Evolutionary conservation across 116 monocot species (phyloP).

Genomic region (Papilionanthe hybrid): DNA sequence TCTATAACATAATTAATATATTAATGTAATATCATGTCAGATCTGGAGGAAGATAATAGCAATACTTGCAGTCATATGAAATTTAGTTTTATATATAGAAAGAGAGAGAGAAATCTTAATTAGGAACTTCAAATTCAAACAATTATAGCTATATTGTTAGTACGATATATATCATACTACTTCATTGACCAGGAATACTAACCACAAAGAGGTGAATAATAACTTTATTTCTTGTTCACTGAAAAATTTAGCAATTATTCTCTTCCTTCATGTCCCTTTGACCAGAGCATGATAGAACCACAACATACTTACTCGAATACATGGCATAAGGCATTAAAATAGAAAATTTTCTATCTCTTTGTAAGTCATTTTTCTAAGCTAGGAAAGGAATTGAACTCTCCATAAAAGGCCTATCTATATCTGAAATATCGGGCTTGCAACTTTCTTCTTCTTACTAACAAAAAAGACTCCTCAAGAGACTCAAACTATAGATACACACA

Average conservation of each 20-base stretch:
- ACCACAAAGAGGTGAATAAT: background rate
- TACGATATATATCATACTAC: too few species aligned
- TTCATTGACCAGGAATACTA: too few species aligned
- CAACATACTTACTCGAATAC: too few species aligned
- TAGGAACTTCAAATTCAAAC: too few species aligned
- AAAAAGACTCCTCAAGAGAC: constrained; percentile 1
- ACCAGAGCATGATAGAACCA: background rate
- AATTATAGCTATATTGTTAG: too few species aligned
- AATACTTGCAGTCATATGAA: background rate
- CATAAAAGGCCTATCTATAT: background rate
- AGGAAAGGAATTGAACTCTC: background rate
- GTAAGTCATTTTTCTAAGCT: background rate
- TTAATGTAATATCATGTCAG: background rate
- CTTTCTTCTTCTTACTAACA: background rate
- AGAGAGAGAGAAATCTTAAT: too few species aligned
- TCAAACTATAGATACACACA: background rate
- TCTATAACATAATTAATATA: background rate
- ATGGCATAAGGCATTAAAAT: background rate
- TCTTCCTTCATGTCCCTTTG: background rate
- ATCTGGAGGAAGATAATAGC: background rate
- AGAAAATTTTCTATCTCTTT: background rate
- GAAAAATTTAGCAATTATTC: background rate
- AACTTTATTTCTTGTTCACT: background rate
- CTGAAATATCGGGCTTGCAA: background rate
- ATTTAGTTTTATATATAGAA: background rate